These are phyloP conservation scores for Syncephalastrum monosporum DNA, from an alignment of 371 early-diverging fungal species.

Conservation along the genomic window DNA sequence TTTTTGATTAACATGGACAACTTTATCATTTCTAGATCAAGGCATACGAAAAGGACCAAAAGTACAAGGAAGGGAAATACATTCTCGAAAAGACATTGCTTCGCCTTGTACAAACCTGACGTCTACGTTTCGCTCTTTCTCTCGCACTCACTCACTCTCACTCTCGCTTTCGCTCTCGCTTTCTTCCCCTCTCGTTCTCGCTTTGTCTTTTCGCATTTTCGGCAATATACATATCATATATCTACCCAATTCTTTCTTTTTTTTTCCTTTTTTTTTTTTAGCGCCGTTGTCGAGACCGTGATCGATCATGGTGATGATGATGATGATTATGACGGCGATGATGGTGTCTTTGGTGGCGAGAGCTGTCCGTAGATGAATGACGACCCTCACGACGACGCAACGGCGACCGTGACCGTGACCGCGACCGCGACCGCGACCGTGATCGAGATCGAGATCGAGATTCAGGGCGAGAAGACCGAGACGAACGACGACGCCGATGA, in stretches of 20 bases:
- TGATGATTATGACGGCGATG: too few species aligned
- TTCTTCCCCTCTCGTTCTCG: too few species aligned
- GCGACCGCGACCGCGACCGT: not conserved
- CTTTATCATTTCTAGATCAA: constrained; percentile 40
- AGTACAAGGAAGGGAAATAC: constrained; percentile 79
- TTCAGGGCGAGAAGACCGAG: not conserved
- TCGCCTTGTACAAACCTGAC: constrained; percentile 4
- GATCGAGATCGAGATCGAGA: not conserved
- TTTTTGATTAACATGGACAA: not conserved
- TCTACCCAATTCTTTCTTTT: too few species aligned
- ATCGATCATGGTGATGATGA: too few species aligned
- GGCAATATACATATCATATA: too few species aligned
- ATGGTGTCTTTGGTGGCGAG: not conserved
- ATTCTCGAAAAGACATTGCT: constrained; percentile 56
- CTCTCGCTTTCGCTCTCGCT: too few species aligned
- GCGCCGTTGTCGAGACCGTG: too few species aligned
- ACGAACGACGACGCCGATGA: not conserved
- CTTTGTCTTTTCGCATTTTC: too few species aligned
- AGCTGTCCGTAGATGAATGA: not conserved
- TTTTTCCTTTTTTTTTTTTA: too few species aligned
- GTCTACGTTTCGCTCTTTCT: too few species aligned
- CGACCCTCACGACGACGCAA: too few species aligned
- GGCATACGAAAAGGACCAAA: constrained; percentile 71
- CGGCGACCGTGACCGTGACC: not conserved
- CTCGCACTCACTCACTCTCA: too few species aligned